These are phyloP conservation scores for Anethum foeniculum DNA, from an alignment of 140 eudicot species.

Conservation along the genomic window DNA sequence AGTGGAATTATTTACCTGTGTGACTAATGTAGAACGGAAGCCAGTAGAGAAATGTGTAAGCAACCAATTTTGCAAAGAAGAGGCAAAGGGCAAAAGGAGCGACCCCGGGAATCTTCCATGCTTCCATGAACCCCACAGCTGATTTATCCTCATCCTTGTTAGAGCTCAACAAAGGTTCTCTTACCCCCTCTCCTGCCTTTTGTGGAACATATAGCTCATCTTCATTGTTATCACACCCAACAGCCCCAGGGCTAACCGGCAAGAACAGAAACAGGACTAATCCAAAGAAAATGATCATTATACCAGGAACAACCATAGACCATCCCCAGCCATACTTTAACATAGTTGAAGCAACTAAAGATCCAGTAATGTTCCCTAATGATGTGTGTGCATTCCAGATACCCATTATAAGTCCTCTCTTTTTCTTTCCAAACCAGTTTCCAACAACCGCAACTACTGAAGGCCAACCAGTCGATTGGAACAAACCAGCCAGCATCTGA, in stretches of 20 bases:
- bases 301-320: slow-evolving; percentile 84
- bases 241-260: slow-evolving; percentile 72
- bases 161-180: slow-evolving; percentile 39
- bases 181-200: slow-evolving; percentile 36
- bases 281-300: slow-evolving; percentile 49
- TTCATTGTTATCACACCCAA: slow-evolving; percentile 40
- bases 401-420: slow-evolving; percentile 91
- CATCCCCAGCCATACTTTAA: slow-evolving; percentile 96
- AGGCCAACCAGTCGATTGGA: slow-evolving; percentile 97
- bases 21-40: slow-evolving; percentile 93
- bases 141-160: slow-evolving; percentile 23
- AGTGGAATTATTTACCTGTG: slow-evolving; percentile 46
- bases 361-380: slow-evolving; percentile 72
- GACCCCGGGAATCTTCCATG: slow-evolving; percentile 92
- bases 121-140: slow-evolving; percentile 72
- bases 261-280: slow-evolving; percentile 46
- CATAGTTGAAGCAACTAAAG: slow-evolving; percentile 64
- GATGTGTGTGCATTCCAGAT: slow-evolving; percentile 93
- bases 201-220: slow-evolving; percentile 24
- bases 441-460: slow-evolving; percentile 93
- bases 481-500: slow-evolving; percentile 86
- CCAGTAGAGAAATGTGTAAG: slow-evolving; percentile 90
- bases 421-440: slow-evolving; percentile 79
- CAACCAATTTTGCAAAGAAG: slow-evolving; percentile 87
- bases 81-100: slow-evolving; percentile 84